phyloP scores from a whole-genome alignment of 768 basidiomycete species.

The Serendipita indica region DNA sequence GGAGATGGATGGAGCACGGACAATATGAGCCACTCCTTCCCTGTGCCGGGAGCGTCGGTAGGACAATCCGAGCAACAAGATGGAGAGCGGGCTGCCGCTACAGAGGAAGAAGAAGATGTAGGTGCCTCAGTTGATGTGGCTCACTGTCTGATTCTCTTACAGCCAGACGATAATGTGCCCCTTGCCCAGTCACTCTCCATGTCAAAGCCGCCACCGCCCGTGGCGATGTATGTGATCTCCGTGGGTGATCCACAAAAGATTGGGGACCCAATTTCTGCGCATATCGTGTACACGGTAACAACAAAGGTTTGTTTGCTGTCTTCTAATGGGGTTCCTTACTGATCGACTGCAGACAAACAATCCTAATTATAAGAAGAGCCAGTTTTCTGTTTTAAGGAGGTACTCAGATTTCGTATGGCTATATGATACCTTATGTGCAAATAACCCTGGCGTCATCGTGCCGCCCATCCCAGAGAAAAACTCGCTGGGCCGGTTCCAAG shows the following conservation, averaged over 20 bases:
- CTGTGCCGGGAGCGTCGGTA: too few species aligned
- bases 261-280: slow-evolving; percentile 87
- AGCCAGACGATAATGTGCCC: background rate
- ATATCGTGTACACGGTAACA: slow-evolving; percentile 93
- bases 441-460: slow-evolving; percentile 94
- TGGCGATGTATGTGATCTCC: slow-evolving; percentile 53
- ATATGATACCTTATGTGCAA: slow-evolving; percentile 69
- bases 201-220: background rate
- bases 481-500: slow-evolving; percentile 82
- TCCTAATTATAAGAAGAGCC: slow-evolving; percentile 61
- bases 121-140: background rate
- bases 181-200: background rate
- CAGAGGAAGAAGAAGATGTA: background rate
- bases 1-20: background rate
- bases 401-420: slow-evolving; percentile 98
- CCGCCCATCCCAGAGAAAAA: slow-evolving; percentile 96
- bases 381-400: slow-evolving; percentile 88
- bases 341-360: slow-evolving; percentile 61
- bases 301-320: slow-evolving; percentile 43
- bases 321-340: background rate
- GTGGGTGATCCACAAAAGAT: slow-evolving; percentile 97
- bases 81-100: background rate
- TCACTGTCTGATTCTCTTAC: background rate
- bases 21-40: too few species aligned
- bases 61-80: background rate